A percentile compares a stretch with the other conserved stretches of the same genome.
Evolutionary conservation across 805 yeast species (phyloP).

Genomic region (Lipomyces chichibuensis): DNA sequence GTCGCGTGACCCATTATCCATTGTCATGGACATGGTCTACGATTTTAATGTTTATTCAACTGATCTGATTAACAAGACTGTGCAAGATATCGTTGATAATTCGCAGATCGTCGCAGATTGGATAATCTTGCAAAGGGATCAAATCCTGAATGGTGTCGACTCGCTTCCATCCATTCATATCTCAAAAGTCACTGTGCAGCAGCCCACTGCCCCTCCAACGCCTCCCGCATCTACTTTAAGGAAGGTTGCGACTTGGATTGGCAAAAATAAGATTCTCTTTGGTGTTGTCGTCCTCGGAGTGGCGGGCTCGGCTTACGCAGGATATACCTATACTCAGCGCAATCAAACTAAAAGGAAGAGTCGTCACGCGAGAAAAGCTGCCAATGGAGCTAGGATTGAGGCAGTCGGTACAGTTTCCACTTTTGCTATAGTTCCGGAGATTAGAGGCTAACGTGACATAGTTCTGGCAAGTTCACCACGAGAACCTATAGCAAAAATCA

Average conservation of each 20-base stretch:
- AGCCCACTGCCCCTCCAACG: slow-evolving; percentile 9
- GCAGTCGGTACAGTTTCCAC: slow-evolving; percentile 50
- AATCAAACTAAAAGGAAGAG: slow-evolving; percentile 34
- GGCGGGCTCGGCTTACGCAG: slow-evolving; percentile 22
- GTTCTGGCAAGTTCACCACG: slow-evolving; percentile 75
- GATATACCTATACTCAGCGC: slow-evolving; percentile 13
- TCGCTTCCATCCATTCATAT: slow-evolving; percentile 15
- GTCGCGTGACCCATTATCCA: slow-evolving; percentile 35
- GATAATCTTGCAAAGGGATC: slow-evolving; percentile 18
- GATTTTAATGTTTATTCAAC: slow-evolving; percentile 19
- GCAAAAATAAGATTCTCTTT: slow-evolving; percentile 26
- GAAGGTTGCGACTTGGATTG: slow-evolving; percentile 18
- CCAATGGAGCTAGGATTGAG: slow-evolving; percentile 74
- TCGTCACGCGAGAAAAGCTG: slow-evolving; percentile 63
- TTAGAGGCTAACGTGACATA: background rate
- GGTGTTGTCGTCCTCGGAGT: slow-evolving; percentile 28
- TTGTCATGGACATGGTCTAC: slow-evolving; percentile 29
- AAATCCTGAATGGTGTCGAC: slow-evolving; percentile 18
- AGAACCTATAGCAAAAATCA: slow-evolving; percentile 68
- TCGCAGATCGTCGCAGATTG: slow-evolving; percentile 23
- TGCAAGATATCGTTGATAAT: slow-evolving; percentile 19
- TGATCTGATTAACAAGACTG: slow-evolving; percentile 26
- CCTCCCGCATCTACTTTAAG: slow-evolving; percentile 14
- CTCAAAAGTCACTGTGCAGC: slow-evolving; percentile 11
- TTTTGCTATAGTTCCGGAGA: background rate